Evolutionary conservation across 495 filamentous ascomycete genomes (phyloP), one percentile per base, ranked within the genome.

Genomic region (Penicillium paxilli): DNA sequence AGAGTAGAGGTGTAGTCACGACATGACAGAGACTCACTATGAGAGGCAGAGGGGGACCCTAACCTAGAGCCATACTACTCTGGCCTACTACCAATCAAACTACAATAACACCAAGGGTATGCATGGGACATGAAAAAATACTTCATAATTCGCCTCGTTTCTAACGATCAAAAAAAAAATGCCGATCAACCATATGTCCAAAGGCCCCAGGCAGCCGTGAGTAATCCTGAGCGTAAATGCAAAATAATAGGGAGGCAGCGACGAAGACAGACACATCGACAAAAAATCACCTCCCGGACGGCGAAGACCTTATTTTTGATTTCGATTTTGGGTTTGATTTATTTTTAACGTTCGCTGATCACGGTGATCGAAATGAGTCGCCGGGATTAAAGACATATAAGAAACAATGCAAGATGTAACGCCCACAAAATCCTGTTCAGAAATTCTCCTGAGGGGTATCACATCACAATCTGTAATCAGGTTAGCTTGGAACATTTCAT

Each of bases 381-480:
- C 56, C 56, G 33, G 44, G 41, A 65, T 60, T 65, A 65, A n/a
- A 33, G 56, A 21, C 26, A 37, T 38, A 47, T 47, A 57, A n/a
- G 41, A 32, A 57, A 44, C 47, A 57, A 54, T 57, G 51, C 38
- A 48, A 49, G n/a, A 54, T 22, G 50, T 42, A 45, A 59, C 35
- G 48, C 46, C 44, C 45, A 40, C 51, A 38, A n/a, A 20, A 54
- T 59, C 40, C 48, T 57, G 26, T 26, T 35, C 49, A 47, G 46
- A 55, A 57, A 46, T 38, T 47, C 49, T 44, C 35, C 44, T 40
- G 11, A 50, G 30, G 73, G 75, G 74, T 77, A 79, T 83, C 75
- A 87, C 84, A 85, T 86, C 55, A 86, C 70, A 69, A 82, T 68
- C 84, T 87, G 58, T 5, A 14, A 21, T 14, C 20, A 38, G 10